Conservation (phyloP, 2,329 filamentous ascomycete genomes). For the Nothophoma quercina region DNA sequence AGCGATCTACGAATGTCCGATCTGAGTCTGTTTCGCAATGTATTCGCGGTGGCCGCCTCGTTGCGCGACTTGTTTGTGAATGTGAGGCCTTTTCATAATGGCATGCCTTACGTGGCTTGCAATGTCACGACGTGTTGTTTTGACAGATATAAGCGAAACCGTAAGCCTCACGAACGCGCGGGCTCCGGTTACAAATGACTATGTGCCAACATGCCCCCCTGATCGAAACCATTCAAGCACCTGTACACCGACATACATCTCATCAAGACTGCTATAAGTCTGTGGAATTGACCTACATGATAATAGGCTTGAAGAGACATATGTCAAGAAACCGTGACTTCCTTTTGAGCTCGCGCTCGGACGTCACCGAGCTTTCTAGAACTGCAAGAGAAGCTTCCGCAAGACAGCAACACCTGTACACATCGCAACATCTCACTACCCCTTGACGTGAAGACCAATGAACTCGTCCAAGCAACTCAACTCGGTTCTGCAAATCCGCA, state of each 20-base stretch:
- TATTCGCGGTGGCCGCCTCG: conserved; percentile 9
- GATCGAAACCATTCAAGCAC: neutral
- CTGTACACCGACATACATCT: neutral
- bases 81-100: conserved; percentile 1
- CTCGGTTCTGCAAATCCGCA: neutral
- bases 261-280: neutral
- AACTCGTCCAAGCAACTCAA: neutral
- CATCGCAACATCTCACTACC: neutral
- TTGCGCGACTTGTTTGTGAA: conserved; percentile 11
- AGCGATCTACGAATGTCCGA: conserved; percentile 11
- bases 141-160: neutral
- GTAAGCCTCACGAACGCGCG: conserved; percentile 1
- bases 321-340: neutral
- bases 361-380: conserved; percentile 18
- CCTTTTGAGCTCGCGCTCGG: conserved; percentile 1
- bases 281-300: no score
- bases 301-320: no score
- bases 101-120: conserved; percentile 1
- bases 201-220: neutral
- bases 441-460: neutral
- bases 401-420: neutral
- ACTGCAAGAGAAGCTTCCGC: conserved; percentile 8
- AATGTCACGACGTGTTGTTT: neutral
- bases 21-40: conserved; percentile 13
- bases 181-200: neutral